These are phyloP conservation scores for Alternaria gansuensis DNA, from an alignment of 2,329 filamentous ascomycete genomes.

Conservation along the genomic window DNA sequence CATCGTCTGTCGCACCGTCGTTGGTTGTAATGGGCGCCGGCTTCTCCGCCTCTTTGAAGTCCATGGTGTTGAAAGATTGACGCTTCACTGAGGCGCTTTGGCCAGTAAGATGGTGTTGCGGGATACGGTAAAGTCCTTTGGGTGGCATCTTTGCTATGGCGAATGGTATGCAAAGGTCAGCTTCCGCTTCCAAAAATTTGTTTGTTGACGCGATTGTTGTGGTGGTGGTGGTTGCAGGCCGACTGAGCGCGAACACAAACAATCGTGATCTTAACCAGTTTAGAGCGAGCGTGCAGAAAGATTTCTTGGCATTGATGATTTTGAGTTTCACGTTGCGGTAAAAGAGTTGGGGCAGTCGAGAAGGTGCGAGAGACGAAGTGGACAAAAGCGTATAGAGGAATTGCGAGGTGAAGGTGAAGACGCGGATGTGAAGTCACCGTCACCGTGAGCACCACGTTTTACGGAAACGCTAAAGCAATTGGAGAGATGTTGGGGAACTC, in stretches of 20 bases:
- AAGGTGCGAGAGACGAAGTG: background rate
- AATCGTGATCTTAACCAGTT: background rate
- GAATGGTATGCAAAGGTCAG: background rate
- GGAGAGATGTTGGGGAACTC: background rate
- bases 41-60: conserved; percentile 24
- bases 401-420: conserved; percentile 12
- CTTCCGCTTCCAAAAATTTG: background rate
- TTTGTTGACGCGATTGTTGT: background rate
- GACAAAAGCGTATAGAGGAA: background rate
- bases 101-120: conserved; percentile 34
- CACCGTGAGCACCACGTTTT: conserved; percentile 4
- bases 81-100: conserved; percentile 10
- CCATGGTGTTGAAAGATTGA: conserved; percentile 35
- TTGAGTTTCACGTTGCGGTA: background rate
- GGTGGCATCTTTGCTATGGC: conserved; percentile 27
- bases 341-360: background rate
- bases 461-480: background rate
- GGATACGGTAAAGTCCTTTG: conserved; percentile 37
- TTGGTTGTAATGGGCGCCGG: conserved; percentile 1
- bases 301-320: background rate
- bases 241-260: conserved; percentile 3
- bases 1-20: background rate
- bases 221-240: background rate
- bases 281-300: background rate
- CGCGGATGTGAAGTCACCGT: background rate